Conservation (phyloP, 1,139 yeast species). For the Candida sp. region DNA sequence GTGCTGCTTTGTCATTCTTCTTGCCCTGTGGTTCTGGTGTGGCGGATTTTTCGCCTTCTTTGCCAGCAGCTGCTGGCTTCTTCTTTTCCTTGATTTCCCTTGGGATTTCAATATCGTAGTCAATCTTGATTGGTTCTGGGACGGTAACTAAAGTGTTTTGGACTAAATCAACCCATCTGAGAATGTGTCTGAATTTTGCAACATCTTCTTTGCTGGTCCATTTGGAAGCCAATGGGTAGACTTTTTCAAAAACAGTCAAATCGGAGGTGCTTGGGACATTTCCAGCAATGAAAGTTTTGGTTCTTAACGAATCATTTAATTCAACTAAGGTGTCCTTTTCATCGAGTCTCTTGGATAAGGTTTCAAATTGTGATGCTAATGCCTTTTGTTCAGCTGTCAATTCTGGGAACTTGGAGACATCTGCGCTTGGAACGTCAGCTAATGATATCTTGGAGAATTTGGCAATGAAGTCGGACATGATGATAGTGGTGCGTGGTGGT, state of each 20-base stretch:
- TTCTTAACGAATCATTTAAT: constrained; percentile 73
- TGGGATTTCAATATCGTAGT: constrained; percentile 67
- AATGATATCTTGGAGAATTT: constrained; percentile 46
- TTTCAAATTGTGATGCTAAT: constrained; percentile 80
- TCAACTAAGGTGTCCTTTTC: constrained; percentile 59
- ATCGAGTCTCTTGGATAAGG: constrained; percentile 63
- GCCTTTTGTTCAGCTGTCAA: constrained; percentile 63
- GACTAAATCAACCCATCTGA: constrained; percentile 90
- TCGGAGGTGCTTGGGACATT: constrained; percentile 69
- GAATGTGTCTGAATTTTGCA: constrained; percentile 71
- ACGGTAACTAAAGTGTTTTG: constrained; percentile 68
- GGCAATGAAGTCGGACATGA: constrained; percentile 47
- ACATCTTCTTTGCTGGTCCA: constrained; percentile 61
- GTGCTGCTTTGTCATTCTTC: constrained; percentile 9
- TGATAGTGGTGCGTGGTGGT: constrained; percentile 3
- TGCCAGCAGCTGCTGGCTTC: constrained; percentile 33
- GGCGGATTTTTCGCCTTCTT: constrained; percentile 16
- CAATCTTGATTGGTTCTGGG: constrained; percentile 56
- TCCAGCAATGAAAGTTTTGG: constrained; percentile 73
- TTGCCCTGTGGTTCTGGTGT: constrained; percentile 10
- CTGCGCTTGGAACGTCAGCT: constrained; percentile 18
- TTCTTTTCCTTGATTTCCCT: constrained; percentile 55
- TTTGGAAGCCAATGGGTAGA: constrained; percentile 59
- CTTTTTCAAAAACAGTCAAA: constrained; percentile 66
- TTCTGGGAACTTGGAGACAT: constrained; percentile 36